Evolutionary conservation across 331 rosid genomes (phyloP), one percentile per base, ranked within the genome.

Genomic region (Quercus phellos): DNA sequence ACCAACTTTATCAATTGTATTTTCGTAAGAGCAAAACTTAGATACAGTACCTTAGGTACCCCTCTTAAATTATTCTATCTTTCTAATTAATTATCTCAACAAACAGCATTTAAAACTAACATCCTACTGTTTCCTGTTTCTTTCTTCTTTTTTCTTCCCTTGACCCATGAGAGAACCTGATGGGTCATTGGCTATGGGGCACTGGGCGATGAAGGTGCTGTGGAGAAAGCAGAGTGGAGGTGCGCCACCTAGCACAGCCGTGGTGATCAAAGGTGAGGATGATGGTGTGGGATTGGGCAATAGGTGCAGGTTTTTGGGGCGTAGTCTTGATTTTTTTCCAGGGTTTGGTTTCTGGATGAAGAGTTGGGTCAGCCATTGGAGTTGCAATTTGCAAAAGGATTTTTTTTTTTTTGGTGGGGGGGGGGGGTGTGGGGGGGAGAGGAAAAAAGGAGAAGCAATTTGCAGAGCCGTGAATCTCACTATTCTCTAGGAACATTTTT

Each of bases 231-330:
- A 38, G 82, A 3, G 83, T 77, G 58, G 89, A 61, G 74, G 91
- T 42, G 73, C 89, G 80, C 91, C 90, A 89, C 75, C 91, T 68
- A 4, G 92, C 77, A 32, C 90, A 89, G 70, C 95, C 87, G 55
- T 90, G 91, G 85, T 77, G 87, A 84, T 90, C 90, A 75, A 58
- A 87, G 88, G 90, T 85, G 80, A 89, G 87, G 70, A 82, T 27
- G 38, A 90, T 79, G 80, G 87, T 68, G 76, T 89, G 87, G 87
- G 93, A 78, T 14, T 1, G 88, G 59, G 73, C 89, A 85, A 78
- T 90, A 91, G 29, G 79, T 69, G 75, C 93, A 87, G 21, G 90
- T 87, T 17, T 87, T 84, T 4, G 91, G 91, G 9, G 89, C 87
- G 90, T 90, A 89, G 72, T 89, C 96, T 13, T 81, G 70, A 87